Evolutionary conservation across 2,329 filamentous ascomycete genomes (phyloP), one percentile per base, ranked within the genome.

Genomic region (Xylaria digitata): DNA sequence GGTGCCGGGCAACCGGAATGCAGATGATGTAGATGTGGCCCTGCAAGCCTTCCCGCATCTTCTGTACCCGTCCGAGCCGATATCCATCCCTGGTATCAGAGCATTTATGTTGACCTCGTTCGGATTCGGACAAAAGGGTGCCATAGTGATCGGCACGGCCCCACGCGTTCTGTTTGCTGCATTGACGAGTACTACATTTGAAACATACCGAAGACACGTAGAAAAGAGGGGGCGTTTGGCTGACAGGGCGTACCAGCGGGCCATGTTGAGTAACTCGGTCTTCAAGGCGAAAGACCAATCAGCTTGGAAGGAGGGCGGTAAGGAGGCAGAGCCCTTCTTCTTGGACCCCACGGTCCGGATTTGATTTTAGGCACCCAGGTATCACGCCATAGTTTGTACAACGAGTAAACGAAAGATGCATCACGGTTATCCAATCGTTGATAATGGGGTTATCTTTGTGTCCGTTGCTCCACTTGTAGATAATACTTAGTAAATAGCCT

Each of bases 41-140:
- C 96, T 99, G 91, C 94, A 97, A 86, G 88, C 97, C 79, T 99
- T 96, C 74, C 95, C 98, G 78, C 92, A 97, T 83, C 97, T 99
- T 73, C 92, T 98, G 70, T 99, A 97, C 82, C 96, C 96, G 55
- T 97, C 92, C 82, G 92, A 92, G 75, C 92, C 89, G 79, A 94
- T 98, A 74, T 94, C 98, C 84, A 98, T 94, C 6, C 96, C 98
- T 76, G 96, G 95, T 70, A 87, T 99, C 86, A 98, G 98, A 85
- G 96, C 96, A 13, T 98, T 98, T 87, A 97, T 94, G 1, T 93
- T 99, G 71, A 99, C 96, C 9, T 99, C 96, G 0, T 99, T 99
- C 80, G 96, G 96, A 81, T 99, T 99, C 85, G 96, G 96, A 73
- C 96, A 99, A 82, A 98, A 98, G 89, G 96, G 96, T 77, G 93